Evolutionary conservation across 2,329 filamentous ascomycete species (phyloP).

Genomic region (Alternaria postmessia): DNA sequence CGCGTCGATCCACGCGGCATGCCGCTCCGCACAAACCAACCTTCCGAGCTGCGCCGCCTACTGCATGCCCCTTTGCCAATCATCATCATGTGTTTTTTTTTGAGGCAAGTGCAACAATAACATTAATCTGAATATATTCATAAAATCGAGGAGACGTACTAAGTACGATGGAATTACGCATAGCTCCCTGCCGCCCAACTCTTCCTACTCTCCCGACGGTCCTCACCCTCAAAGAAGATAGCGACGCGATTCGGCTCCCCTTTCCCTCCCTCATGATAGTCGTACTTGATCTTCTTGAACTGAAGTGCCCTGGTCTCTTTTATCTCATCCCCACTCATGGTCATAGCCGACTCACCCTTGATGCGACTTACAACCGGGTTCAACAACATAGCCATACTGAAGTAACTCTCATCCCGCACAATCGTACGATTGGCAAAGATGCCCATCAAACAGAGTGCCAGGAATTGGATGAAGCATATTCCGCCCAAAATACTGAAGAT

Average conservation of each 20-base stretch:
- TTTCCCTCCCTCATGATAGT: conserved; percentile 36
- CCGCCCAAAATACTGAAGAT: conserved; percentile 16
- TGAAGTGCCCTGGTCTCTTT: conserved; percentile 34
- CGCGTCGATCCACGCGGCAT: conserved; percentile 1
- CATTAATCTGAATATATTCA: neutral
- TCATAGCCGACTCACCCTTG: conserved; percentile 28
- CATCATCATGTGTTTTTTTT: neutral
- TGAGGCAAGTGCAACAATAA: neutral
- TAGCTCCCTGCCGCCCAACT: conserved; percentile 43
- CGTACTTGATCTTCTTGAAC: conserved; percentile 42
- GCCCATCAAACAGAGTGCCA: neutral
- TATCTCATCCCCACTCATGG: conserved; percentile 41
- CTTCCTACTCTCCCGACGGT: conserved; percentile 31
- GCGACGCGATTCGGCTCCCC: conserved; percentile 40
- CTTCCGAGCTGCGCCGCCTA: neutral
- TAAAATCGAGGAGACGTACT: neutral
- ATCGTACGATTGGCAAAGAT: conserved; percentile 40
- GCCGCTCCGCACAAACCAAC: neutral
- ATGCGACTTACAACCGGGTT: conserved; percentile 38
- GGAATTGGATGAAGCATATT: conserved; percentile 37
- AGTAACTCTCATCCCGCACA: conserved; percentile 44
- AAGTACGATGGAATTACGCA: neutral
- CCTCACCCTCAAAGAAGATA: conserved; percentile 37
- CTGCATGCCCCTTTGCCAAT: neutral
- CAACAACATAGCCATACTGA: conserved; percentile 44